Percentiles rank a stretch among this genome's conserved stretches.
Conservation (phyloP, 2,329 filamentous ascomycete species). For the Eurotiales sp. region DNA sequence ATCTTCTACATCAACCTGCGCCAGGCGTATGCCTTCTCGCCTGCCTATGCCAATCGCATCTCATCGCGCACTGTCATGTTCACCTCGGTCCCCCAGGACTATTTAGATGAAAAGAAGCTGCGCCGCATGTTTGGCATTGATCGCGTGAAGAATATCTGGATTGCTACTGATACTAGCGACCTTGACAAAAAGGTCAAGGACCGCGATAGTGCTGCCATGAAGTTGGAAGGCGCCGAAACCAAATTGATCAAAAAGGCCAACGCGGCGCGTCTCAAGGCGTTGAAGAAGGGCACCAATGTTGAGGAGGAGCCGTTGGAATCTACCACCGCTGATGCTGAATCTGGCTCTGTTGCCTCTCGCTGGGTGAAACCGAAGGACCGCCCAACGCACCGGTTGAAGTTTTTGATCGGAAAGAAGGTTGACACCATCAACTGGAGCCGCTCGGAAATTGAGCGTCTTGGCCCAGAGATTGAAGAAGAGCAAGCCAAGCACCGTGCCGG, state of each 20-base stretch:
- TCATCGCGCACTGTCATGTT: conserved; percentile 90
- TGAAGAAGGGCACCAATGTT: conserved; percentile 54
- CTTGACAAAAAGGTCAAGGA: conserved; percentile 78
- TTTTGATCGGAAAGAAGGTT: conserved; percentile 77
- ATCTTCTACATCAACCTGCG: conserved; percentile 91
- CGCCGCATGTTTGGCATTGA: conserved; percentile 74
- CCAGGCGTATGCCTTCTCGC: conserved; percentile 86
- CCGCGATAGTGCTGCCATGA: conserved; percentile 73
- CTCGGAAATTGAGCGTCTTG: conserved; percentile 69
- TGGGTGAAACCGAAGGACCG: conserved; percentile 72
- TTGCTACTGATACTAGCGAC: conserved; percentile 71
- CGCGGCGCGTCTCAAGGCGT: conserved; percentile 62
- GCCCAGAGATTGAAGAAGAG: conserved; percentile 64
- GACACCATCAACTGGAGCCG: conserved; percentile 93
- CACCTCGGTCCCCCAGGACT: conserved; percentile 74
- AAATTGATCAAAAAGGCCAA: conserved; percentile 79
- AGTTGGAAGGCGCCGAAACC: conserved; percentile 82
- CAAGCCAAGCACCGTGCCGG: conserved; percentile 65
- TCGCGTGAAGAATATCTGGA: conserved; percentile 78
- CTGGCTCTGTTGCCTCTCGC: conserved; percentile 66
- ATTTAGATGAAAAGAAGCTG: conserved; percentile 72
- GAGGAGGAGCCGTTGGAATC: conserved; percentile 41
- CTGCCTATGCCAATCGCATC: conserved; percentile 76
- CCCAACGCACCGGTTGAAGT: conserved; percentile 70
- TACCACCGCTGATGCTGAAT: conserved; percentile 55